Evolutionary conservation across 2,329 filamentous ascomycete genomes (phyloP).

Genomic region (Venturia aucupariae): DNA sequence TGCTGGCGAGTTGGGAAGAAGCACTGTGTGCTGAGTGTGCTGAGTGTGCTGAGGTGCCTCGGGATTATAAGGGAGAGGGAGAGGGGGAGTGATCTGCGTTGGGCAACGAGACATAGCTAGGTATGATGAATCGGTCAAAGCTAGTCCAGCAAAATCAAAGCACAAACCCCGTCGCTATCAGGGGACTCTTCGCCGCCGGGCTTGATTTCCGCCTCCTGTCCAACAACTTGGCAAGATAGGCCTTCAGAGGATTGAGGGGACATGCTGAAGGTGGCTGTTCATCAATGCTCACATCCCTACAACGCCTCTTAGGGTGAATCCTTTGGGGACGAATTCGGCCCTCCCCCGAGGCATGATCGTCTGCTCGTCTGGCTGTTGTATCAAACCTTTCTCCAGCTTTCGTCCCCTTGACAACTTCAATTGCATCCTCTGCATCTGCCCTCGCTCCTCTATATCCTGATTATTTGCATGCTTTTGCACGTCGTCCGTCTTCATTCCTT

Average conservation of each 20-base stretch:
- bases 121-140: not conserved
- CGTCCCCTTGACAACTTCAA: not conserved
- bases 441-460: not conserved
- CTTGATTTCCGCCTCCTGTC: not conserved
- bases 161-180: not conserved
- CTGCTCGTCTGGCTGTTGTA: not conserved
- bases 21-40: not conserved
- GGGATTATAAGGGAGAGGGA: not conserved
- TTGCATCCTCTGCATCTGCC: no score
- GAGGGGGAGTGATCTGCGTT: not conserved
- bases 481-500: not conserved
- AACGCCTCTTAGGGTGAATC: not conserved
- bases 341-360: not conserved
- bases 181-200: conserved; percentile 3
- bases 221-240: not conserved
- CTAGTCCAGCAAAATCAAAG: not conserved
- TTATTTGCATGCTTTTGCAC: conserved; percentile 7
- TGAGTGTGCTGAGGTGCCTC: not conserved
- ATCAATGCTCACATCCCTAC: not conserved
- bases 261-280: conserved; percentile 3
- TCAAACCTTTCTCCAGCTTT: not conserved
- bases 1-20: not conserved
- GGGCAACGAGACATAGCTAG: not conserved
- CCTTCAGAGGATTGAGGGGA: conserved; percentile 1
- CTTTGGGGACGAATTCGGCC: not conserved